Evolutionary conservation across 2,329 filamentous ascomycete species (phyloP), one percentile per base, ranked within the genome.

Genomic region (Parascedosporium putredinis): DNA sequence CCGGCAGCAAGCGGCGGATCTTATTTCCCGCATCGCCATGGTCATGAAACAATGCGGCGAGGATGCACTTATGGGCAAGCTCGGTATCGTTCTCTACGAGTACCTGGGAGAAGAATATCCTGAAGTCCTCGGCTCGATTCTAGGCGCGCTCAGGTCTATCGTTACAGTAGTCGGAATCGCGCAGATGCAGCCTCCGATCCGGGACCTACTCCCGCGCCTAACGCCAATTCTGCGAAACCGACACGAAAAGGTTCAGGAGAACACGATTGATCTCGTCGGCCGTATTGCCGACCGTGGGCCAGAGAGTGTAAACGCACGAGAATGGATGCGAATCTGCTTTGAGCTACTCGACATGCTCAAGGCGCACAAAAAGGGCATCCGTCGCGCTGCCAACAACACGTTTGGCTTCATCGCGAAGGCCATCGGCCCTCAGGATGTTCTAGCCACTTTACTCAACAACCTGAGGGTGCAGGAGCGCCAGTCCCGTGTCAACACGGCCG

Each of bases 301-400:
- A 1, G 93, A 98, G 67, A 91, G 86, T 55, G 93, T 98, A 63
- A 95, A 95, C 62, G 90, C 93, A 12, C 81, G 93, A 61, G 93
- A 98, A 68, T 98, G 93, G 93, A 98, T 98, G 94, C 84, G 93
- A 64, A 98, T 98, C 65, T 98, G 93, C 71, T 98, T 98, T 67
- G 93, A 98, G 71, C 75, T 98, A 49, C 81, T 98, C 25, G 93
- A 98, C 69, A 98, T 98, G 93, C 79, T 98, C 60, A 98, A 98
- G 70, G 93, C 93, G 5, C 93, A 98, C 75, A 98, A 98, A 72
- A 98, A 98, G 76, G 94, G 93, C 56, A 98, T 98, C 58, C 86
- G 93, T 56, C 85, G 93, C 66, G 93, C 93, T 20, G 94, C 93
- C 59, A 98, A 98, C 79, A 98, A 98, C 73, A 98, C 93, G 0